phyloP scores from a whole-genome alignment of 805 yeast genomes.

The Cyberlindnera bimundalis region DNA sequence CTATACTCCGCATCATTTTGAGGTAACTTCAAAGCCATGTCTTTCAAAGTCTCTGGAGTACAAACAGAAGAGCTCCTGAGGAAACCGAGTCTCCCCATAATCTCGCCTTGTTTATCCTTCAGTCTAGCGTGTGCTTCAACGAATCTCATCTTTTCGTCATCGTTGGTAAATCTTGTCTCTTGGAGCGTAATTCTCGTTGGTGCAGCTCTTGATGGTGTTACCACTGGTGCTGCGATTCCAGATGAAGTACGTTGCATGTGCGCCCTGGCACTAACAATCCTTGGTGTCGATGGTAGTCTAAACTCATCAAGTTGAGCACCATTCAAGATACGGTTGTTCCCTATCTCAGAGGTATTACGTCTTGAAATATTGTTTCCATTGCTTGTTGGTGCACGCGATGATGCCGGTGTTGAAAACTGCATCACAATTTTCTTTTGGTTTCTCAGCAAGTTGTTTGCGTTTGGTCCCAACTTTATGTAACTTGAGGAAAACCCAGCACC shows the following conservation, averaged over 20 bases:
- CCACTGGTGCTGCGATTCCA: conserved; percentile 7
- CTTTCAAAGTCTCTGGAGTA: conserved; percentile 41
- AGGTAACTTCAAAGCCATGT: conserved; percentile 56
- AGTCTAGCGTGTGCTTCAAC: conserved; percentile 28
- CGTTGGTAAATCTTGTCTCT: conserved; percentile 18
- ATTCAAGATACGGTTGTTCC: conserved; percentile 2
- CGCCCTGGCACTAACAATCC: conserved; percentile 23
- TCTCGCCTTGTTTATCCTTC: conserved; percentile 38
- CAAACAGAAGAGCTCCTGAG: conserved; percentile 34
- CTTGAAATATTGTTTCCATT: not conserved
- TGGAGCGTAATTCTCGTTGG: conserved; percentile 23
- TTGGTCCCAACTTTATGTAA: conserved; percentile 62
- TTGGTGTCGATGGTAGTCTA: conserved; percentile 25
- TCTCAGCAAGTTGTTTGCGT: conserved; percentile 46
- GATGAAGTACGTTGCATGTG: conserved; percentile 26
- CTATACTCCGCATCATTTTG: conserved; percentile 44
- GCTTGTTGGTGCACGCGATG: conserved; percentile 9
- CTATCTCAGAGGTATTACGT: conserved; percentile 1
- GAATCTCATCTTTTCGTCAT: conserved; percentile 22
- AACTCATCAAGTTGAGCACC: conserved; percentile 15
- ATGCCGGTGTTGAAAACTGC: conserved; percentile 37
- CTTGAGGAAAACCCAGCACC: conserved; percentile 78
- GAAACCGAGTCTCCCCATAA: conserved; percentile 40
- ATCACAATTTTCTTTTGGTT: conserved; percentile 47
- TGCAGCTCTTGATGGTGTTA: conserved; percentile 14